Conservation (phyloP, 495 filamentous ascomycete species). For the Chaetomium cochliodes region DNA sequence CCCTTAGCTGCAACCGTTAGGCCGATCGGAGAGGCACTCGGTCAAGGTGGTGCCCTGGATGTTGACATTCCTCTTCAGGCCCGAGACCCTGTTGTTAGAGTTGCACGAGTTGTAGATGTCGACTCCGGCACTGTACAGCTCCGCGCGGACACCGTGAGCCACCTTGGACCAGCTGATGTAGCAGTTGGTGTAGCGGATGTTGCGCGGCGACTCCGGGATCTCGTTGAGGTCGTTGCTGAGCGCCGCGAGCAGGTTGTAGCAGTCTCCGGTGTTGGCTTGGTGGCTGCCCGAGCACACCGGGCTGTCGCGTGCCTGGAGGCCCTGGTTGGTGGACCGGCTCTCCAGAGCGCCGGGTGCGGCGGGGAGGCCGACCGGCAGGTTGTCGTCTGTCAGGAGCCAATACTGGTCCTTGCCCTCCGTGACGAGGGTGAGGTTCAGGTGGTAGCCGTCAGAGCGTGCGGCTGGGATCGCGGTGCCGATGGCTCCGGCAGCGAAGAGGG, state of each 20-base stretch:
- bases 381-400: conserved; percentile 6
- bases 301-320: background rate
- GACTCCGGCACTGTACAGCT: background rate
- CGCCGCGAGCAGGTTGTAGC: background rate
- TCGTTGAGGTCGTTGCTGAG: conserved; percentile 11
- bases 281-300: background rate
- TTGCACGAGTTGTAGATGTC: conserved; percentile 11
- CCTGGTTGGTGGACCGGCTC: background rate
- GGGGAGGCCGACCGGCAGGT: background rate
- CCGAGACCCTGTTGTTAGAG: background rate
- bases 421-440: conserved; percentile 1
- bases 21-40: background rate
- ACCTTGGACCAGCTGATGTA: background rate
- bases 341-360: background rate
- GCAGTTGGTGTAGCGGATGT: conserved; percentile 11
- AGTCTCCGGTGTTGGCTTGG: background rate
- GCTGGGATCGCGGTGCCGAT: background rate
- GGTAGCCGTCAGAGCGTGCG: background rate
- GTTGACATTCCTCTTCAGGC: conserved; percentile 1
- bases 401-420: background rate
- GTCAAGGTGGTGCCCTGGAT: background rate
- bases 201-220: background rate
- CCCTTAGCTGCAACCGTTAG: background rate
- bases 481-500: background rate
- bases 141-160: background rate